A percentile compares a stretch with the other conserved stretches of the same genome.
These are phyloP conservation scores for Wickerhamiella allomyrinae DNA, from an alignment of 805 yeast species.

Conservation along the genomic window DNA sequence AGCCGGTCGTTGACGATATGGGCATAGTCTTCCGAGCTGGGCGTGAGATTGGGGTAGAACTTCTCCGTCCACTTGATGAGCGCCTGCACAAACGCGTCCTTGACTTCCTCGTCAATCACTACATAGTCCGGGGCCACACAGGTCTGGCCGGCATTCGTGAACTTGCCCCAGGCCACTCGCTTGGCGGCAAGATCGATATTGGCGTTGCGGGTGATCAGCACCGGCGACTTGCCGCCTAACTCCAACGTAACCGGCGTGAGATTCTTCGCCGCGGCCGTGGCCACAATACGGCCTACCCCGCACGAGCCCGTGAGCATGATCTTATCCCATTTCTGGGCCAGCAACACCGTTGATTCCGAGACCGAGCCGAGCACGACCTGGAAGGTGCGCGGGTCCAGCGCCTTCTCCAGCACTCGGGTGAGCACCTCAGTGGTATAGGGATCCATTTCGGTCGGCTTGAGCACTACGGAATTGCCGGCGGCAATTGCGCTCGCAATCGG, in stretches of 20 bases:
- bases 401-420: constrained; percentile 37
- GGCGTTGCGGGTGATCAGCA: constrained; percentile 42
- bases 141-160: constrained; percentile 74
- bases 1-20: constrained; percentile 48
- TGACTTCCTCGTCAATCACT: constrained; percentile 45
- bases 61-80: constrained; percentile 30
- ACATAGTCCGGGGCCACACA: constrained; percentile 84
- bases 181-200: constrained; percentile 32
- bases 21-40: constrained; percentile 32
- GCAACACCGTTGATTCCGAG: constrained; percentile 43
- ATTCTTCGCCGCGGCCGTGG: constrained; percentile 68
- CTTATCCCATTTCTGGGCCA: constrained; percentile 58
- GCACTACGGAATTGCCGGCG: constrained; percentile 66
- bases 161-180: constrained; percentile 66
- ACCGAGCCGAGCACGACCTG: constrained; percentile 61
- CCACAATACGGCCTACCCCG: constrained; percentile 60
- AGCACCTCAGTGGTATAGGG: constrained; percentile 48
- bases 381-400: constrained; percentile 43
- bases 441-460: constrained; percentile 62
- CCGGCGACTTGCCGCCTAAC: constrained; percentile 89
- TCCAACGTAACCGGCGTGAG: constrained; percentile 73
- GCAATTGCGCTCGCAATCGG: constrained; percentile 73
- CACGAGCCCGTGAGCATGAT: constrained; percentile 78
- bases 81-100: constrained; percentile 35
- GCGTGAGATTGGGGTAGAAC: constrained; percentile 31